phyloP scores from a whole-genome alignment of 192 early-diverging fungal species.

The Umbelopsis sp. region DNA sequence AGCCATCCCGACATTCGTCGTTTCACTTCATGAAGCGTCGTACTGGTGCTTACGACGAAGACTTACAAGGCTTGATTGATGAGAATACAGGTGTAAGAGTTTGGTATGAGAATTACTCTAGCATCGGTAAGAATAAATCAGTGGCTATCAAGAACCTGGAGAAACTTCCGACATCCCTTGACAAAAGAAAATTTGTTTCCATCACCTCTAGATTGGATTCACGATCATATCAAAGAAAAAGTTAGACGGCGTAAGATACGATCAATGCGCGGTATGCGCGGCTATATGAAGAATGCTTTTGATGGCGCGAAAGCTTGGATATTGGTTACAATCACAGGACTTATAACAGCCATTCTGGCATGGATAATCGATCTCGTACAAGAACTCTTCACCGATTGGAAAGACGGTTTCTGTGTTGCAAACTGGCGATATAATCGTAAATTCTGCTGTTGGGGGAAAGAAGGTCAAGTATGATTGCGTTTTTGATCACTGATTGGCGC shows the following conservation, averaged over 20 bases:
- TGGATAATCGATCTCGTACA: constrained; percentile 73
- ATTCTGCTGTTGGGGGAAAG: constrained; percentile 78
- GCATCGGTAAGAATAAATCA: constrained; percentile 46
- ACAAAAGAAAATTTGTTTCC: too few species aligned
- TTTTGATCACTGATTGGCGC: not conserved
- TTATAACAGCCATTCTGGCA: constrained; percentile 62
- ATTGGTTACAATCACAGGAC: constrained; percentile 73
- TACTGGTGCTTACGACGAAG: constrained; percentile 51
- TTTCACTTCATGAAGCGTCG: constrained; percentile 22
- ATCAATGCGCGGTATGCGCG: constrained; percentile 55
- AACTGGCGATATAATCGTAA: constrained; percentile 76
- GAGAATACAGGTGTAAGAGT: constrained; percentile 61
- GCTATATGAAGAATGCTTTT: constrained; percentile 62
- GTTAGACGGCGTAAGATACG: constrained; percentile 64
- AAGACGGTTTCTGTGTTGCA: constrained; percentile 79
- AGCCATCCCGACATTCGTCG: not conserved
- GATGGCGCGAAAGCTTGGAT: constrained; percentile 90
- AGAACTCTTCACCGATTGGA: constrained; percentile 84
- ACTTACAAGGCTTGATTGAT: constrained; percentile 48
- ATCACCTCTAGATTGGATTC: constrained; percentile 76
- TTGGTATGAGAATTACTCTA: constrained; percentile 63
- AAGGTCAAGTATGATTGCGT: constrained; percentile 40
- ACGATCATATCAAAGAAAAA: constrained; percentile 85
- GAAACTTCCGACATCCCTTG: too few species aligned
- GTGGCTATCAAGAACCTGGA: too few species aligned